phyloP scores from a whole-genome alignment of 1,284 basidiomycete genomes.

The Microbotryomycetes sp. region DNA sequence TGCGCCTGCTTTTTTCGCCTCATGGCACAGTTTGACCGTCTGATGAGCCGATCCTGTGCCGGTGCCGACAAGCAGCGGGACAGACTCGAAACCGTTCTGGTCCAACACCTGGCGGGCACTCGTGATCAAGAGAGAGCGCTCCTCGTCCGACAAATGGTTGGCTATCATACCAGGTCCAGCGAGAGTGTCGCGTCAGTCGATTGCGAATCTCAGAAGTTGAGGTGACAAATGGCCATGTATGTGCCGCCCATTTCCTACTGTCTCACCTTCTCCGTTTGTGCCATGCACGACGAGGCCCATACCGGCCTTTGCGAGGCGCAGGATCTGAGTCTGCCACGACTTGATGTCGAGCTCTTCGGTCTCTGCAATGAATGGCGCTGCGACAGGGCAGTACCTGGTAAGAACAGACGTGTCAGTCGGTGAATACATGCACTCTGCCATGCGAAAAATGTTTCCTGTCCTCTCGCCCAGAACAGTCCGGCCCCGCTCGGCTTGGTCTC shows the following conservation, averaged over 20 bases:
- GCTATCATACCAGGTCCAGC: conserved; percentile 40
- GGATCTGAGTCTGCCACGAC: conserved; percentile 55
- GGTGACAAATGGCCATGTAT: too few relatives aligned
- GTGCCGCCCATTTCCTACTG: too few relatives aligned
- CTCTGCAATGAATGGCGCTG: conserved; percentile 58
- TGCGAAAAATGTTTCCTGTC: too few relatives aligned
- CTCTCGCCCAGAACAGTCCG: too few relatives aligned
- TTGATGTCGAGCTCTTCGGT: conserved; percentile 54
- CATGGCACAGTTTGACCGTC: conserved; percentile 65
- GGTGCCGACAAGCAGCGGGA: conserved; percentile 73
- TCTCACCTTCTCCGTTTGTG: conserved; percentile 58
- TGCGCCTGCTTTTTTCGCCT: conserved; percentile 74
- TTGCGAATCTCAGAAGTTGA: too few relatives aligned
- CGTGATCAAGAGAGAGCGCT: conserved; percentile 57
- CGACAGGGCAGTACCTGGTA: conserved; percentile 58
- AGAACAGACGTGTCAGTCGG: too few relatives aligned
- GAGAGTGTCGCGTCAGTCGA: neutral
- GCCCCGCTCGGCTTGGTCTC: too few relatives aligned
- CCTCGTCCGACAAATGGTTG: conserved; percentile 62
- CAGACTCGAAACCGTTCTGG: conserved; percentile 58
- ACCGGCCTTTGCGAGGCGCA: conserved; percentile 62
- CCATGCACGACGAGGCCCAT: conserved; percentile 68
- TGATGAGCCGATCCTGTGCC: conserved; percentile 69
- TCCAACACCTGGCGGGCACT: conserved; percentile 65
- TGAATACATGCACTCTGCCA: too few relatives aligned